Evolutionary conservation across 371 early-diverging fungal species (phyloP), one percentile per base, ranked within the genome.

Genomic region (Batkoa obscura): DNA sequence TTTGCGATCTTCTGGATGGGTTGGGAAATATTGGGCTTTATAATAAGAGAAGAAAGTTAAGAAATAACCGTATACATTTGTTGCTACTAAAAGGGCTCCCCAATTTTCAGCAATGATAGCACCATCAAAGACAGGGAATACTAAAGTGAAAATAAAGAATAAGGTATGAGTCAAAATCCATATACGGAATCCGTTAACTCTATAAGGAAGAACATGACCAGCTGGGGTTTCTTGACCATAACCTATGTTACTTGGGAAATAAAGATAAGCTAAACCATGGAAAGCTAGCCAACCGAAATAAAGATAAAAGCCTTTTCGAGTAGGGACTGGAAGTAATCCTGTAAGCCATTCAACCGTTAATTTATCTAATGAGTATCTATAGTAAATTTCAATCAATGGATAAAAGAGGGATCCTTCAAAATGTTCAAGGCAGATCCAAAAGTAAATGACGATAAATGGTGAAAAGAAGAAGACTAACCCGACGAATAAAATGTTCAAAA

Each of bases 201-300:
- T 72, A 67, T 86, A 86, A 34, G 71, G 72, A 31, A 86, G 68
- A 35, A 73, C 61, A 67, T 78, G 68, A n/a, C 86, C 86, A 23
- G 85, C 87, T n/a, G 87, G 87, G 31, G 87, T 86, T 34, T 63
- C 70, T 67, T 86, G 87, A 23, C 86, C 86, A 60, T 75, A 75
- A 23, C 84, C 87, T 38, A 81, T 76, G 48, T 66, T 62, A 38
- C 71, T 74, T 15, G 87, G 87, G 34, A 85, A 60, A 58, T 68
- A 67, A 8, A 69, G 61, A 63, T 82, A 83, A 39, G 82, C 65
- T n/a, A 69, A 56, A 42, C 69, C 81, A 62, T 86, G 84, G 72
- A 82, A 80, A 45, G 59, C n/a, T 55, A 86, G 56, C 87, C 87
- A 86, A 43, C 64, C 63, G 60, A 70, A 65, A 65, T 67, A 76